Evolutionary conservation across 1,139 yeast species (phyloP).

Genomic region (Suhomyces coccinellae): DNA sequence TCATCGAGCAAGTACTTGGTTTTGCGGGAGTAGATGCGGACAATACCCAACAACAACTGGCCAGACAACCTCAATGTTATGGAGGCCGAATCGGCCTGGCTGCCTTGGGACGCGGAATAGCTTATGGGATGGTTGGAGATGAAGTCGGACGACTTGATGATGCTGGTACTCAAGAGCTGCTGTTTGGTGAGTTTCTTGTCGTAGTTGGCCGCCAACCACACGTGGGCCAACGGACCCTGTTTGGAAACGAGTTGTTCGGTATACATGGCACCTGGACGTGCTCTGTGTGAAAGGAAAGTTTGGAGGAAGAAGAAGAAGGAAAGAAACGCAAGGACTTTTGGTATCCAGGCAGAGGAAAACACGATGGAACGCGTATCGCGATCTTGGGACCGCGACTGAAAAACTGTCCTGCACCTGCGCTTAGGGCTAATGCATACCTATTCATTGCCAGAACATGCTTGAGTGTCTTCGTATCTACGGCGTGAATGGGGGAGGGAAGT

Average conservation of each 20-base stretch:
- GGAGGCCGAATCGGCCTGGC: constrained; percentile 23
- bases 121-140: constrained; percentile 32
- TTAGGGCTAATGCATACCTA: background rate
- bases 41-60: constrained; percentile 84
- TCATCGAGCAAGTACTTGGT: constrained; percentile 85
- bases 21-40: constrained; percentile 82
- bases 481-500: too few relatives aligned
- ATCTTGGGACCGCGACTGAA: constrained; percentile 6
- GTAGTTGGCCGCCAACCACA: constrained; percentile 92
- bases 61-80: constrained; percentile 85
- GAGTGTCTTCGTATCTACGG: too few relatives aligned
- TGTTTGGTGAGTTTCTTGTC: constrained; percentile 78
- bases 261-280: constrained; percentile 22
- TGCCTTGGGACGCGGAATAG: constrained; percentile 12
- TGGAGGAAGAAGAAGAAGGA: background rate
- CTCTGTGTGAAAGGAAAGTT: background rate
- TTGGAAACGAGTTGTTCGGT: constrained; percentile 53
- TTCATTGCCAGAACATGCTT: too few relatives aligned
- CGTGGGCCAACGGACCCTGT: constrained; percentile 84
- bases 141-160: constrained; percentile 64
- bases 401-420: background rate
- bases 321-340: background rate
- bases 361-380: constrained; percentile 11
- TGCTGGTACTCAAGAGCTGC: constrained; percentile 72
- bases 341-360: background rate